Base-by-base conservation (phyloP, 176 grass and related monocot species). In the Raddia distichophylla region DNA sequence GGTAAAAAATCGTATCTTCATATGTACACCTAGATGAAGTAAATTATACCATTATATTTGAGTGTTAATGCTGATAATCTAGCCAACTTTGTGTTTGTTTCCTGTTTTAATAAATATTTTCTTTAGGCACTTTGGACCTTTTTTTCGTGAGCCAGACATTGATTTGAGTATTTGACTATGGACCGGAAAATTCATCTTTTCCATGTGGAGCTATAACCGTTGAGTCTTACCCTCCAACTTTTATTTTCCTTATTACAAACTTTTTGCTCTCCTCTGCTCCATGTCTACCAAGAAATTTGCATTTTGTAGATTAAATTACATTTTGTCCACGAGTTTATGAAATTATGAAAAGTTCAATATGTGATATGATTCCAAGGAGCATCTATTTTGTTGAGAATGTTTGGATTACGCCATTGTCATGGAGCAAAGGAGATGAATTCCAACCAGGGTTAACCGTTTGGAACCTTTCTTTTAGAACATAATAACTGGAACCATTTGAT, bases 1-100 rank as follows among this genome's bases (percentile, higher is more conserved):
- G 93, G 96, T 98, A 88, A 67, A 77, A 80, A 16, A 63, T 81
- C 18, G 43, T 81, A 35, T 40, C 46, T 53, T 66, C 58, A 71
- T 7, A 64, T 80, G 56, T 50, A 6, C 11, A 17, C 37, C 57
- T 81, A 64, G 32, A 64, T 32, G n/a, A 8, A 52, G 42, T 60
- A n/a, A 42, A 73, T 43, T 17, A 15, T 78, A 70, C 43, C 56
- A 60, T 55, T 62, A 80, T 64, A 42, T 64, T 85, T 6, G 27
- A 71, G 64, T 76, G 66, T 51, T 3, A 43, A 60, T 51, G 80
- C 6, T 62, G 57, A 73, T 47, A 18, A 59, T 80, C 40, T 73
- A 73, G 69, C 60, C 74, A 50, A 34, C 8, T 52, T 67, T 58
- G 8, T 15, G 71, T 42, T 49, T 67, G 71, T 42, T 49, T 67